Conservation (phyloP, 805 yeast species). For the Candida methanosorbosa region DNA sequence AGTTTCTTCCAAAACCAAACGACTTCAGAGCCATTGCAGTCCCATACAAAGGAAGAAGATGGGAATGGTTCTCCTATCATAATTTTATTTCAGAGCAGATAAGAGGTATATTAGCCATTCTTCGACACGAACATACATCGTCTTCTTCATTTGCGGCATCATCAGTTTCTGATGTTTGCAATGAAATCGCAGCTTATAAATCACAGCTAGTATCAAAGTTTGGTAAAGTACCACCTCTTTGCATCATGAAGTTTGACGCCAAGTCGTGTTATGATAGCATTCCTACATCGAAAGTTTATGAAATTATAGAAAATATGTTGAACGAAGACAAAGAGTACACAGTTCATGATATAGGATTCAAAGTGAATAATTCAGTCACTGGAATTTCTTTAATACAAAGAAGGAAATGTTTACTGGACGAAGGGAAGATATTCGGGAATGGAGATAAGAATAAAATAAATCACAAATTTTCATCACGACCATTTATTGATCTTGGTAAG, state of each 20-base stretch:
- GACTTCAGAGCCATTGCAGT: slow-evolving; percentile 55
- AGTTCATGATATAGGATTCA: too few species aligned
- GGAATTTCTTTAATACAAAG: not conserved
- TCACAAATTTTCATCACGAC: not conserved
- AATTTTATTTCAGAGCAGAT: slow-evolving; percentile 29
- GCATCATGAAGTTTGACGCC: slow-evolving; percentile 66
- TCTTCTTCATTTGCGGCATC: slow-evolving; percentile 1
- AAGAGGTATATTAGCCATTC: slow-evolving; percentile 32
- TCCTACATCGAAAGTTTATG: slow-evolving; percentile 30
- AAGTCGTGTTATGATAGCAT: slow-evolving; percentile 70
- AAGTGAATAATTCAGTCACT: not conserved
- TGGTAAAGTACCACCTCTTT: slow-evolving; percentile 27
- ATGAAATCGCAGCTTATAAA: slow-evolving; percentile 29
- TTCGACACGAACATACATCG: slow-evolving; percentile 20
- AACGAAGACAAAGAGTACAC: not conserved
- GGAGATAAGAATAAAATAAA: not conserved
- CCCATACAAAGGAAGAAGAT: slow-evolving; percentile 34
- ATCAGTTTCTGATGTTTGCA: slow-evolving; percentile 39
- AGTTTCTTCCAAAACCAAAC: slow-evolving; percentile 50
- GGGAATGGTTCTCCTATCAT: slow-evolving; percentile 25
- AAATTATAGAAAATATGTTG: slow-evolving; percentile 8
- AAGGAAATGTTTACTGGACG: not conserved
- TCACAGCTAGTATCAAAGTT: slow-evolving; percentile 8
- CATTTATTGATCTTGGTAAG: not conserved
- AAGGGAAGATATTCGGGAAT: not conserved